Base-by-base conservation (phyloP, 768 basidiomycete genomes). In the Porphyrellus cyaneotinctus region DNA sequence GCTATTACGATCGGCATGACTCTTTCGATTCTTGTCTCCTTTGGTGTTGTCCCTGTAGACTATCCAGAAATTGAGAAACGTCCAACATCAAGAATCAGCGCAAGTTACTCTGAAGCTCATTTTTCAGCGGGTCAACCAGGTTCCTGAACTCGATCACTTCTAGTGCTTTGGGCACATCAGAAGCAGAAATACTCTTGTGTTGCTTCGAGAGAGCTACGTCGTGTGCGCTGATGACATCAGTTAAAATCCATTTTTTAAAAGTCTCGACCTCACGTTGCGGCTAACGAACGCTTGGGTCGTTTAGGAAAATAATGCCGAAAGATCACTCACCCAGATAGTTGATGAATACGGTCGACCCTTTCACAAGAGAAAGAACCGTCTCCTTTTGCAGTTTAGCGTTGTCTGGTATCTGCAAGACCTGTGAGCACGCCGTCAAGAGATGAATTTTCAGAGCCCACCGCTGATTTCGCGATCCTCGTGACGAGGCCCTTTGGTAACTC, bases 301-400 rank as follows among this genome's bases (percentile, higher is more conserved):
- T 38, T 26, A n/a, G 50, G 11, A 22, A 7, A 18, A 35, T 20
- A 44, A 3, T 30, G 20, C 24, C 17, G 7, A 28, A 43, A 13
- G 20, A 13, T 11, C 17, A 37, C 85, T 59, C 67, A 88, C 95
- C 87, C 9, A 98, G 75, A 61, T 94, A 95, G 68, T 89, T 95
- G 59, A 99, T 94, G 68, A 97, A 98, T 47, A 97, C 88, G 0
- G 95, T 95, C 4, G 94, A 91, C 28, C 87, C 87, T 65, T 94
- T 94, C 14, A 88, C 78, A 11, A 97, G 76, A 13, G 92, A 90
- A 2, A 88, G 67, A 0, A 94, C 83, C 0, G 90, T 88, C 53
- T 97, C 95, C 57, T 94, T 95, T 61, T 93, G 89, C 51, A 97
- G 70, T 64, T 95, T 95, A 13, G 85, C 80, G 59, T 83, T 86